Percentiles rank a stretch among this genome's conserved stretches.
Conservation (phyloP, 1,139 yeast genomes). For the Yamadazyma taylorii region DNA sequence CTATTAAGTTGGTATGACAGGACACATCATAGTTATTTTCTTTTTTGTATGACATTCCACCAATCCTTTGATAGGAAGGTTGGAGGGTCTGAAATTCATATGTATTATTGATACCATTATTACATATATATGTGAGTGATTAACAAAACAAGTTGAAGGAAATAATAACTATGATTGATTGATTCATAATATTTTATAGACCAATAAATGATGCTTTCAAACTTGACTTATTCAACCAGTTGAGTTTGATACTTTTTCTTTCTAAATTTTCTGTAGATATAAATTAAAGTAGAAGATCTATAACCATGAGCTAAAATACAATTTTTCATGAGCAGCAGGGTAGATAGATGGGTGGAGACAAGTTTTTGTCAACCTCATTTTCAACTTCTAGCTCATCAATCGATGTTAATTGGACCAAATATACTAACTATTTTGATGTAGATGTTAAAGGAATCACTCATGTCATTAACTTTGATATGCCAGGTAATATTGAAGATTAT, state of each 20-base stretch:
- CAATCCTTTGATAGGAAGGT: too few species aligned
- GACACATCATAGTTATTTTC: conserved; percentile 2
- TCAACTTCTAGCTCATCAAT: too few species aligned
- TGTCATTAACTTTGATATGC: conserved; percentile 95
- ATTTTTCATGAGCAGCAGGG: neutral
- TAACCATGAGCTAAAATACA: neutral
- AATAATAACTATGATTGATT: conserved; percentile 1
- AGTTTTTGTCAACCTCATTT: too few species aligned
- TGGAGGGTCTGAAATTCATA: too few species aligned
- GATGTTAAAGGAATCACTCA: conserved; percentile 96
- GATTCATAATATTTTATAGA: conserved; percentile 2
- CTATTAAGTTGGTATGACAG: neutral
- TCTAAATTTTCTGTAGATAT: conserved; percentile 2
- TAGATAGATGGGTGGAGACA: too few species aligned
- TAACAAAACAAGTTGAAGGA: neutral
- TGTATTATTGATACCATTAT: neutral
- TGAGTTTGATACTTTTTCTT: neutral
- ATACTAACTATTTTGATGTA: conserved; percentile 41
- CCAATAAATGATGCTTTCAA: conserved; percentile 2
- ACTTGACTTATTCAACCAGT: neutral
- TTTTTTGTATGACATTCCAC: neutral
- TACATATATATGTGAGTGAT: neutral
- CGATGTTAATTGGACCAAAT: too few species aligned
- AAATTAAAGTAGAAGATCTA: neutral
- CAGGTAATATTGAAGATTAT: conserved; percentile 96